Percentiles rank a stretch among this genome's conserved stretches.
Evolutionary conservation across 2,329 filamentous ascomycete genomes (phyloP).

Genomic region (Sporothrix inflata): DNA sequence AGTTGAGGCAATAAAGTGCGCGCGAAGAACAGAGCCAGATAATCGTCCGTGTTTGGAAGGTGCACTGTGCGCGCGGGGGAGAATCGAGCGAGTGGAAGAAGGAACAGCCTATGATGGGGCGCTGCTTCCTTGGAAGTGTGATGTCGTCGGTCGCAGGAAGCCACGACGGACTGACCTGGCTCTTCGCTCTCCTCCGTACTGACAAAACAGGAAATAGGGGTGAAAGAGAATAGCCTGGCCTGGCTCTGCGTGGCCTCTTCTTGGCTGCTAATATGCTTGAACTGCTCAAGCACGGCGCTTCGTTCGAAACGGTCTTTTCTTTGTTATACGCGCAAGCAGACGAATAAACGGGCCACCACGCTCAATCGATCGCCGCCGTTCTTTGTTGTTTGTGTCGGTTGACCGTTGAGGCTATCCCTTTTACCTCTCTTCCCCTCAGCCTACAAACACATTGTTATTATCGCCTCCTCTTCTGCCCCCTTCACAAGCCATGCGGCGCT

Average conservation of each 20-base stretch:
- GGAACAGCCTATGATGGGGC: background rate
- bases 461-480: background rate
- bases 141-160: conserved; percentile 1
- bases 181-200: background rate
- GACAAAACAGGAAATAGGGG: background rate
- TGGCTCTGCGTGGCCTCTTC: background rate
- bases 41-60: conserved; percentile 21
- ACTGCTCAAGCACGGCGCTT: background rate
- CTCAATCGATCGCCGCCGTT: background rate
- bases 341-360: background rate
- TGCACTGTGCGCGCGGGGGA: conserved; percentile 14
- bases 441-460: background rate
- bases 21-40: background rate
- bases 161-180: background rate
- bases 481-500: background rate
- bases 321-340: background rate
- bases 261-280: background rate
- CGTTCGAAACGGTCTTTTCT: background rate
- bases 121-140: conserved; percentile 6
- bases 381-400: background rate
- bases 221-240: too few relatives aligned
- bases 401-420: conserved; percentile 13
- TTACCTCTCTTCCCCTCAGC: background rate
- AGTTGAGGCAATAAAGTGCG: conserved; percentile 13
- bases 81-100: background rate